These are phyloP conservation scores for Tuber magnatum DNA, from an alignment of 495 filamentous ascomycete species.

Conservation along the genomic window DNA sequence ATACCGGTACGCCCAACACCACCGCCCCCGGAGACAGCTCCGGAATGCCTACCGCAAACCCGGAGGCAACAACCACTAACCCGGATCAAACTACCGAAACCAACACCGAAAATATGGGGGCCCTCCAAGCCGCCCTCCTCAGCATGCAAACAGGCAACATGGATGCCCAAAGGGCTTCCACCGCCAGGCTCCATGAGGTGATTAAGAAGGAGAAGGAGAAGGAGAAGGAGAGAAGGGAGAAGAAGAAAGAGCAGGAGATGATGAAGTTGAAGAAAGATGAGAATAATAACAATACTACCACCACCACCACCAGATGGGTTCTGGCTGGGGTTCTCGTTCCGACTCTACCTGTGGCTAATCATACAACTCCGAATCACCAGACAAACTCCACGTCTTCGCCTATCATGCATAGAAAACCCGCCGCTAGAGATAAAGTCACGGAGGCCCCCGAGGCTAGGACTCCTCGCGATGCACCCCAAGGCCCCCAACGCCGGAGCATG, in stretches of 20 bases:
- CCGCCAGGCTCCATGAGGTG: background rate
- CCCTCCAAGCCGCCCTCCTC: background rate
- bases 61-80: background rate
- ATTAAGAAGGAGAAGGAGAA: no score
- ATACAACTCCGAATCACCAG: background rate
- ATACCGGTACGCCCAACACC: background rate
- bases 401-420: background rate
- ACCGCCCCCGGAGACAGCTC: background rate
- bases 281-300: background rate
- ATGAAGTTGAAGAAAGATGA: background rate
- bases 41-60: background rate
- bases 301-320: background rate
- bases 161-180: no score
- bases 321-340: background rate
- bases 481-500: background rate
- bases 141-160: background rate
- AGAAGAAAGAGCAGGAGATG: background rate
- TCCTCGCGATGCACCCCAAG: background rate
- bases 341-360: no score
- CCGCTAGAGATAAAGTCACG: background rate
- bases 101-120: background rate
- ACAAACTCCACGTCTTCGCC: background rate
- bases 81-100: background rate
- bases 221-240: no score
- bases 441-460: background rate